Evolutionary conservation across 495 filamentous ascomycete species (phyloP).

Genomic region (Aspergillus heteromorphus): DNA sequence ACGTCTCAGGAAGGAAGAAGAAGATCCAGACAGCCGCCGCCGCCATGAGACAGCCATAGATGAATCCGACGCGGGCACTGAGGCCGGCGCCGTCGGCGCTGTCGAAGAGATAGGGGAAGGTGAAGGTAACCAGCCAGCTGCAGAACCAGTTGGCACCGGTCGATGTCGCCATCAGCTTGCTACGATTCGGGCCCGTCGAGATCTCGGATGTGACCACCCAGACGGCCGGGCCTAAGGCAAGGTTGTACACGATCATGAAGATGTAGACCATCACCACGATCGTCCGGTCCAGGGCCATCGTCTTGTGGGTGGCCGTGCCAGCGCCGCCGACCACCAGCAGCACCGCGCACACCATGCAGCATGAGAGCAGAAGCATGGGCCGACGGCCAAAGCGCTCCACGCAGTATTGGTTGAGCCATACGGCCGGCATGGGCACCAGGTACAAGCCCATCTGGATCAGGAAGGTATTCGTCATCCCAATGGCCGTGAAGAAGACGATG

Average conservation of each 20-base stretch:
- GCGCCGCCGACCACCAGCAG: neutral
- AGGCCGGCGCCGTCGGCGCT: neutral
- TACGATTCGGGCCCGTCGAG: neutral
- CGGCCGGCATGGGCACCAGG: neutral
- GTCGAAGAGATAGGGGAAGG: neutral
- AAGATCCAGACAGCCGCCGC: neutral
- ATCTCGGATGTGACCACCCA: neutral
- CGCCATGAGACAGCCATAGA: neutral
- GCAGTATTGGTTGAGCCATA: neutral
- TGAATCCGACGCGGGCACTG: neutral
- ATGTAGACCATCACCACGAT: slow-evolving; percentile 1
- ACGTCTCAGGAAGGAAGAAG: neutral
- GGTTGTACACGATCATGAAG: slow-evolving; percentile 1
- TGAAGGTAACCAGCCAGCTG: neutral
- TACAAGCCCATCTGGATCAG: slow-evolving; percentile 2
- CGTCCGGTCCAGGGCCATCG: neutral
- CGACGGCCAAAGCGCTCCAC: slow-evolving; percentile 1
- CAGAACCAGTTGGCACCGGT: neutral
- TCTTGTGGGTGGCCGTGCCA: neutral
- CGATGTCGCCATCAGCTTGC: neutral
- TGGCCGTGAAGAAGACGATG: neutral
- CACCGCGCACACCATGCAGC: neutral
- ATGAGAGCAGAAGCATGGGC: neutral
- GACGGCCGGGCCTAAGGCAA: neutral
- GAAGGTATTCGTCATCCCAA: neutral